phyloP scores from a whole-genome alignment of 169 alveolate genomes.

The Cryptosporidium tyzzeri region DNA sequence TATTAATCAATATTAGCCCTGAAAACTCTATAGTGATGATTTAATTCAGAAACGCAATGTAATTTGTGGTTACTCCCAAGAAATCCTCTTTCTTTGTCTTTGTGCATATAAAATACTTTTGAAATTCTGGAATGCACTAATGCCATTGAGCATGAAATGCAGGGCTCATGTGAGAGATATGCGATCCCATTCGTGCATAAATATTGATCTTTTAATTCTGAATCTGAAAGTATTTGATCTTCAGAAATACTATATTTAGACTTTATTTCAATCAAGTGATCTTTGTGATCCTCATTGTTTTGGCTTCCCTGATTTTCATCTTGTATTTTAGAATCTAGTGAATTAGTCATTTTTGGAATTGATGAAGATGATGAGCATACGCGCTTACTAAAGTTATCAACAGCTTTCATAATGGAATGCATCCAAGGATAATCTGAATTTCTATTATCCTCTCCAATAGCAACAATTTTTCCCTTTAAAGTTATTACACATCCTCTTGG shows the following conservation, averaged over 20 bases:
- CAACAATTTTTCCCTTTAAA: conserved; percentile 80
- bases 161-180: conserved; percentile 92
- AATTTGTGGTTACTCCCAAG: conserved; percentile 83
- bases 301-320: conserved; percentile 37
- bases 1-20: conserved; percentile 15
- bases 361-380: conserved; percentile 71
- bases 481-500: conserved; percentile 85
- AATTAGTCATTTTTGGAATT: conserved; percentile 41
- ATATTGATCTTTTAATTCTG: conserved; percentile 79
- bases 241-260: neutral
- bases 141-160: conserved; percentile 98
- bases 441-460: conserved; percentile 83
- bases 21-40: conserved; percentile 86
- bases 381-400: conserved; percentile 77
- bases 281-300: neutral
- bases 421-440: conserved; percentile 80
- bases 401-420: conserved; percentile 85
- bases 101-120: conserved; percentile 85
- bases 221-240: conserved; percentile 2
- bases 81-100: conserved; percentile 82
- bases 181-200: conserved; percentile 87
- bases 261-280: neutral
- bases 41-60: conserved; percentile 82
- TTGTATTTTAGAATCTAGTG: conserved; percentile 3
- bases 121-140: conserved; percentile 93